phyloP scores from a whole-genome alignment of 2,329 filamentous ascomycete genomes.

The Aspergillus thermomutatus region DNA sequence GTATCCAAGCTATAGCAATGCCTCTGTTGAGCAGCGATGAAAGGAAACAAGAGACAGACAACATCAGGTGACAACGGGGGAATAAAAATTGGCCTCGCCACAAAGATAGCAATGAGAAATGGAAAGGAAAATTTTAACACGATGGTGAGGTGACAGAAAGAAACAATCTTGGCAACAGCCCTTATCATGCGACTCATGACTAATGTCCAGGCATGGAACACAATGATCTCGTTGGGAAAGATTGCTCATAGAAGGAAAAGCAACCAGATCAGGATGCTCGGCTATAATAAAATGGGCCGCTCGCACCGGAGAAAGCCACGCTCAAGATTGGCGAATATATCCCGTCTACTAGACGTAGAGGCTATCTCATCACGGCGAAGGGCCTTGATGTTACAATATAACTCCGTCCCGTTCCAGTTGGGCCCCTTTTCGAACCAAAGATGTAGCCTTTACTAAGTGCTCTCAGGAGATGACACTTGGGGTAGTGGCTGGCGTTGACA shows the following conservation, averaged over 20 bases:
- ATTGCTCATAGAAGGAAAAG: conserved; percentile 5
- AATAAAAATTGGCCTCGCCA: conserved; percentile 7
- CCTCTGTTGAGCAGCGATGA: conserved; percentile 4
- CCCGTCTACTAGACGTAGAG: neutral
- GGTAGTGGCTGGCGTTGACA: neutral
- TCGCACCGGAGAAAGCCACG: neutral
- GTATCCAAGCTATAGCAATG: conserved; percentile 23
- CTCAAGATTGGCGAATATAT: neutral
- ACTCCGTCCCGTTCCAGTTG: neutral
- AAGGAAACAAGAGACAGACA: conserved; percentile 1
- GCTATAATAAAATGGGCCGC: conserved; percentile 3
- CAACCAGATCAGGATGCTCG: conserved; percentile 3
- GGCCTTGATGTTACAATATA: neutral
- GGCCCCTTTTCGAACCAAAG: neutral
- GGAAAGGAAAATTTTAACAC: conserved; percentile 7
- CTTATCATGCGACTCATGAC: conserved; percentile 30
- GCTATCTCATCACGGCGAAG: neutral
- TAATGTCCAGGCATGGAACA: conserved; percentile 10
- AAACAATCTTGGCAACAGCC: conserved; percentile 29
- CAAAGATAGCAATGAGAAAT: conserved; percentile 13
- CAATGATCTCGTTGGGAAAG: conserved; percentile 8
- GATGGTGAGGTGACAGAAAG: conserved; percentile 13
- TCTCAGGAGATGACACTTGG: neutral
- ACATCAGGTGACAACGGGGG: conserved; percentile 3
- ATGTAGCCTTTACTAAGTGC: neutral